Evolutionary conservation across 805 yeast genomes (phyloP).

Genomic region (Sugiyamaella americana): DNA sequence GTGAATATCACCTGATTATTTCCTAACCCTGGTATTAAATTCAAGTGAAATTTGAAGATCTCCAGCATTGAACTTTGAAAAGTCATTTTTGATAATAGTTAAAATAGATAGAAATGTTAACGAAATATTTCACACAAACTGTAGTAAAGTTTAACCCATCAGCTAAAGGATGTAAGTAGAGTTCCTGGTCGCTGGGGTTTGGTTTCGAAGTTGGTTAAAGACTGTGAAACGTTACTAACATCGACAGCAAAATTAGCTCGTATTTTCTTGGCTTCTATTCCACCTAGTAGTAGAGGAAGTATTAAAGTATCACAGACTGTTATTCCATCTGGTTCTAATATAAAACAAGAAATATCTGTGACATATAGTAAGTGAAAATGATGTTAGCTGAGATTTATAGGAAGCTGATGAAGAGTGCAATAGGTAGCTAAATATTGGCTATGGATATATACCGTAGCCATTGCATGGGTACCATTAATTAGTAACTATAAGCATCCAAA

Average conservation of each 20-base stretch:
- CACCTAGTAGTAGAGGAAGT: conserved; percentile 59
- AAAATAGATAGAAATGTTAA: conserved; percentile 73
- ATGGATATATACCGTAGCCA: too few relatives aligned
- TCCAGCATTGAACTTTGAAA: background rate
- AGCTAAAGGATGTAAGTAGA: conserved; percentile 46
- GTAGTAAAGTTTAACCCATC: conserved; percentile 75
- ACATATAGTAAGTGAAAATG: conserved; percentile 46
- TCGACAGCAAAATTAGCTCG: conserved; percentile 66
- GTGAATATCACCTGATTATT: too few relatives aligned
- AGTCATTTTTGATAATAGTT: too few relatives aligned
- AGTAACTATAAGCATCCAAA: background rate
- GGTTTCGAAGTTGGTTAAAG: background rate
- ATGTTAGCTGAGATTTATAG: too few relatives aligned
- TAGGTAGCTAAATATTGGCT: background rate
- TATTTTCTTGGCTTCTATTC: conserved; percentile 69
- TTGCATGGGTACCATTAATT: background rate
- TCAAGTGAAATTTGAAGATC: background rate
- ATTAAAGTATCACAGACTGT: conserved; percentile 63
- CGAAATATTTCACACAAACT: conserved; percentile 79
- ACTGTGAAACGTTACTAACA: background rate
- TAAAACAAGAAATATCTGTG: conserved; percentile 61
- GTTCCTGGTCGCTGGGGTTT: background rate
- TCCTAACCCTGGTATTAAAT: background rate
- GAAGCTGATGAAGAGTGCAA: too few relatives aligned
- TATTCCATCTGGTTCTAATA: conserved; percentile 40